Conservation (phyloP, 164 flowering plant genomes). For the Stephania cephalantha region DNA sequence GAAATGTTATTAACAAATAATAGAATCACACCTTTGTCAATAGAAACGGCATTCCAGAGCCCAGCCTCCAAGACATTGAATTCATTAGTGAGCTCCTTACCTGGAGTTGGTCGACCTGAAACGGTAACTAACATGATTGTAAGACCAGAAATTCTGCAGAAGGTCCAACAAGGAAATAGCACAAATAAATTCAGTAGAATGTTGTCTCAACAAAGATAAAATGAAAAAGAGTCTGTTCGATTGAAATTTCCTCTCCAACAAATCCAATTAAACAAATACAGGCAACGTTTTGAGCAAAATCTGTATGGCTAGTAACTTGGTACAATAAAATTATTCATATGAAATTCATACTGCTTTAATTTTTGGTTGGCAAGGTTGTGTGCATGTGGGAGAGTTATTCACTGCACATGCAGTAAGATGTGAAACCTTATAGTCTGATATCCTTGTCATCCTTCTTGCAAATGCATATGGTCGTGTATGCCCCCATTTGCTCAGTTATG, state of each 20-base stretch:
- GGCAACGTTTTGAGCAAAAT: background rate
- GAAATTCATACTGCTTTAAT: background rate
- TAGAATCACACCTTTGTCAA: slow-evolving; percentile 38
- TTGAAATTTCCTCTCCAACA: background rate
- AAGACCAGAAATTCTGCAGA: background rate
- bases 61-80: slow-evolving; percentile 85
- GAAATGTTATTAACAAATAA: background rate
- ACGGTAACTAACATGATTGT: background rate
- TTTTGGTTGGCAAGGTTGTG: background rate
- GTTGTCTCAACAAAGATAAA: background rate
- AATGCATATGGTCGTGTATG: too few species aligned
- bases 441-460: too few species aligned
- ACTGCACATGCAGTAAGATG: background rate
- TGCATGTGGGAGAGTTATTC: background rate
- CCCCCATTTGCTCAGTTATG: too few species aligned
- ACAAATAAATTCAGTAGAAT: background rate
- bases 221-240: background rate
- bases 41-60: slow-evolving; percentile 77
- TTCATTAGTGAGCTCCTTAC: slow-evolving; percentile 72
- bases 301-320: background rate
- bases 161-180: background rate
- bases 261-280: background rate
- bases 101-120: slow-evolving; percentile 85
- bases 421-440: background rate
- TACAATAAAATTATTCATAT: background rate